Conservation (phyloP, 148 eudicot genomes). For the Rhododendron williamsianum region DNA sequence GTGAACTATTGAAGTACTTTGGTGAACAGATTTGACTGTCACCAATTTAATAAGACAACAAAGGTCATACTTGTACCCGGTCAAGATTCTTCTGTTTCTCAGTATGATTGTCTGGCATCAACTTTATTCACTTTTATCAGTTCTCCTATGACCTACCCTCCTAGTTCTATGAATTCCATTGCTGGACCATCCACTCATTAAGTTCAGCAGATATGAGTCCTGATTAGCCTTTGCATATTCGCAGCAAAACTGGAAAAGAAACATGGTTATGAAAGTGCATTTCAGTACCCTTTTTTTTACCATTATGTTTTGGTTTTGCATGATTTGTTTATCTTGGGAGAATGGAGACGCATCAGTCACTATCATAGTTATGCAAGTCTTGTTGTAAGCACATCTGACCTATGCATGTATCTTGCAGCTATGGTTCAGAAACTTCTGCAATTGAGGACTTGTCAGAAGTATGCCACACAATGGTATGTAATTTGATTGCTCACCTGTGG, state of each 20-base stretch:
- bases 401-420: constrained; percentile 44
- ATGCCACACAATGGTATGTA: constrained; percentile 77
- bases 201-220: neutral
- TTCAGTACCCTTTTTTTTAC: neutral
- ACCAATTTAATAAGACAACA: neutral
- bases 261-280: neutral
- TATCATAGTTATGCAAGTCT: neutral
- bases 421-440: constrained; percentile 80
- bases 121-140: neutral
- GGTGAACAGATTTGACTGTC: neutral
- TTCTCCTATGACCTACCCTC: neutral
- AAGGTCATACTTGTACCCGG: neutral
- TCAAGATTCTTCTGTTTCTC: neutral
- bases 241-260: neutral
- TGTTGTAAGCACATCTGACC: constrained; percentile 3
- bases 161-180: neutral
- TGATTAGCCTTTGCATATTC: neutral
- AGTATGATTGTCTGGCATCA: neutral
- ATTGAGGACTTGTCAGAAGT: constrained; percentile 62
- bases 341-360: neutral
- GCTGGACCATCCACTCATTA: neutral
- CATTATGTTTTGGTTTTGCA: neutral
- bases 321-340: neutral
- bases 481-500: constrained; percentile 4
- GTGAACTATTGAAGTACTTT: neutral